Percentiles rank a stretch among this genome's conserved stretches.
phyloP scores from a whole-genome alignment of 1,284 basidiomycete species.

The Boletus hoseneyae region DNA sequence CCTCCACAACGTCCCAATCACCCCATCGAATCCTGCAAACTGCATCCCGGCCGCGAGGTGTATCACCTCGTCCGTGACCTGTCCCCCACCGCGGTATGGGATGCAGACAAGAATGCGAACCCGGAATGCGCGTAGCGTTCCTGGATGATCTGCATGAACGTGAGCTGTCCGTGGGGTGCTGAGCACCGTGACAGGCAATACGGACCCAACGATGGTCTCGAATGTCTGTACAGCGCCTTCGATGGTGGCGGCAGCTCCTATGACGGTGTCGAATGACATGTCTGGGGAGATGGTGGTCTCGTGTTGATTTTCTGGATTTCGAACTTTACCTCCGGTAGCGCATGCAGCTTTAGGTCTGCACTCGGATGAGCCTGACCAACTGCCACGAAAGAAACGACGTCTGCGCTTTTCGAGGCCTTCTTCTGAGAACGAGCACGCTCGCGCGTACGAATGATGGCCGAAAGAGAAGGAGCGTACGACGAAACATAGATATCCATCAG shows the following conservation, averaged over 20 bases:
- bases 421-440: background rate
- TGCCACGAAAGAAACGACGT: background rate
- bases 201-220: background rate
- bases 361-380: background rate
- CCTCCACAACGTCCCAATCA: background rate
- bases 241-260: background rate
- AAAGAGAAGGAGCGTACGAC: background rate
- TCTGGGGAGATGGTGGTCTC: background rate
- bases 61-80: no score
- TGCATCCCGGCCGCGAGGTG: no score
- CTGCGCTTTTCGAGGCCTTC: background rate
- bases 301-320: background rate
- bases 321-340: background rate
- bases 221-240: background rate
- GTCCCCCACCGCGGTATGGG: no score
- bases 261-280: background rate
- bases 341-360: background rate
- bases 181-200: background rate
- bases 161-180: background rate
- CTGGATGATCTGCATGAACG: conserved; percentile 2
- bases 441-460: background rate
- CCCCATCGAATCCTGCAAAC: no score
- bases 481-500: background rate
- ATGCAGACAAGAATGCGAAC: background rate
- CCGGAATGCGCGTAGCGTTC: background rate